Evolutionary conservation across 768 basidiomycete species (phyloP).

Genomic region (Serendipita sp.): DNA sequence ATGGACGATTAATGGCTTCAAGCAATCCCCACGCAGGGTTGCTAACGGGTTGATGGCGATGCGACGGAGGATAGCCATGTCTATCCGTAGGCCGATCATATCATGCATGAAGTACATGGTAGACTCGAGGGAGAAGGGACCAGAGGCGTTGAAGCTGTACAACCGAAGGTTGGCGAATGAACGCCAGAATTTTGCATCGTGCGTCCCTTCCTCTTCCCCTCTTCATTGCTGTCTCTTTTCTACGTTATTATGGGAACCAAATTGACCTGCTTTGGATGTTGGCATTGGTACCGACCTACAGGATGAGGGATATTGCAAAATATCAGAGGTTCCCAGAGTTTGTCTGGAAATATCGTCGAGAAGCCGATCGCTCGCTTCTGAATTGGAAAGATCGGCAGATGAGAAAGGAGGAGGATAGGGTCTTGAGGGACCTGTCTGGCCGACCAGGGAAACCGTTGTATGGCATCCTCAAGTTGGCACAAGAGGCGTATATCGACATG

Average conservation of each 20-base stretch:
- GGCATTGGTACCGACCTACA: constrained; percentile 7
- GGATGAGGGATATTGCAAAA: constrained; percentile 24
- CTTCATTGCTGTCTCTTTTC: no score
- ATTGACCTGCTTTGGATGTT: no score
- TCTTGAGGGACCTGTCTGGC: constrained; percentile 11
- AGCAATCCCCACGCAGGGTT: no score
- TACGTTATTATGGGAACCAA: no score
- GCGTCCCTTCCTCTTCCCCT: background rate
- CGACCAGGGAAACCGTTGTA: constrained; percentile 22
- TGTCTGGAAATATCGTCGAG: background rate
- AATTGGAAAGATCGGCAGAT: background rate
- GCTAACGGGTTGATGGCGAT: no score
- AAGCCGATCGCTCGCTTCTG: background rate
- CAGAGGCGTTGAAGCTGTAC: background rate
- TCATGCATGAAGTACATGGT: no score
- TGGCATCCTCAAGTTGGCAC: constrained; percentile 23
- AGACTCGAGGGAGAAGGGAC: constrained; percentile 5
- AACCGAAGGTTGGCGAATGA: background rate
- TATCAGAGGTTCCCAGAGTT: constrained; percentile 23
- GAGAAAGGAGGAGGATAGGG: background rate
- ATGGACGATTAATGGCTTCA: no score
- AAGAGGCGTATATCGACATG: constrained; percentile 24
- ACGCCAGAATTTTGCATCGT: constrained; percentile 5
- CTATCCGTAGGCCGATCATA: no score
- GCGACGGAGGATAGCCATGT: no score